These are phyloP conservation scores for Panellus pusillus DNA, from an alignment of 768 basidiomycete genomes.

Conservation along the genomic window DNA sequence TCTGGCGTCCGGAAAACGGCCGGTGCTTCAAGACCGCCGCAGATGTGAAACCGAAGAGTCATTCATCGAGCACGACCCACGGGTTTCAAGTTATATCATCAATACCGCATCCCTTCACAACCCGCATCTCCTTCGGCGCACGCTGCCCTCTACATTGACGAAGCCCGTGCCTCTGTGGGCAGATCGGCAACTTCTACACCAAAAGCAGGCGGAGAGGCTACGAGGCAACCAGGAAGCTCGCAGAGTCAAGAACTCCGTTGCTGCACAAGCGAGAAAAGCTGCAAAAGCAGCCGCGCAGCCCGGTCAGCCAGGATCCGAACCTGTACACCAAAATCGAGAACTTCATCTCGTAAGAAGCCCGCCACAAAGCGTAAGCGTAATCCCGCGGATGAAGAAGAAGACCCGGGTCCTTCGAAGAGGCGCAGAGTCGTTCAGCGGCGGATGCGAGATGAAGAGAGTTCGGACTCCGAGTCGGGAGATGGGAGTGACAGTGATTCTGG, in stretches of 20 bases:
- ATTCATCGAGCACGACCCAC: constrained; percentile 4
- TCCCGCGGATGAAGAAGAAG: not conserved
- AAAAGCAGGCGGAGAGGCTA: not conserved
- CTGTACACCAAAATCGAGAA: too few species aligned
- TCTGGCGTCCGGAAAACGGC: too few species aligned
- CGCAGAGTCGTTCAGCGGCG: not conserved
- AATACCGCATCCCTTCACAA: constrained; percentile 5
- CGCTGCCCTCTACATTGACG: not conserved
- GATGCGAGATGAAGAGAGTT: not conserved
- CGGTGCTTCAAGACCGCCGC: constrained; percentile 1
- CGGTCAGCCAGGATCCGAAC: too few species aligned
- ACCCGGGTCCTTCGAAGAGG: too few species aligned
- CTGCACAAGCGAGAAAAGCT: not conserved
- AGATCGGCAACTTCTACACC: not conserved
- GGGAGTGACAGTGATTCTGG: not conserved
- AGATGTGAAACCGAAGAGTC: not conserved
- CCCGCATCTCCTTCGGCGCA: constrained; percentile 1
- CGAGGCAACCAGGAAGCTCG: not conserved
- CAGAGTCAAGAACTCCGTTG: not conserved
- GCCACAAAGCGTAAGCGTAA: not conserved
- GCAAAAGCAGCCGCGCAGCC: not conserved
- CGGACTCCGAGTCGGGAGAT: not conserved
- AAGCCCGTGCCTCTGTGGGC: not conserved
- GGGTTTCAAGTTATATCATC: not conserved
- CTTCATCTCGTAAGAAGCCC: not conserved